phyloP scores from a whole-genome alignment of 2,329 filamentous ascomycete genomes.

The Tricladium varicosporioides region DNA sequence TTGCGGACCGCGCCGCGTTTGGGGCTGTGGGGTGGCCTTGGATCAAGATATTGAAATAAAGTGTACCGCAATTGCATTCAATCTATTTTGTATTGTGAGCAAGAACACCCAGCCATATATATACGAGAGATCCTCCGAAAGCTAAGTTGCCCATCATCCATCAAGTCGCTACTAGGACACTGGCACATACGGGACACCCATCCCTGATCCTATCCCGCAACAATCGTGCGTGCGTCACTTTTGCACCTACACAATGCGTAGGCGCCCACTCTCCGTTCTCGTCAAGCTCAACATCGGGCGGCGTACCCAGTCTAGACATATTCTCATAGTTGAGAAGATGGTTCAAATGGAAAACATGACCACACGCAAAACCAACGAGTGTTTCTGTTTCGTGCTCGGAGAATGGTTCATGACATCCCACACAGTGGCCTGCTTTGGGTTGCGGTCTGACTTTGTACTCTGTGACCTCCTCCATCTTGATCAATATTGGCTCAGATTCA shows the following conservation, averaged over 20 bases:
- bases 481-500: slow-evolving; percentile 5
- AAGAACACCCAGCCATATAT: background rate
- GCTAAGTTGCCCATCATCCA: background rate
- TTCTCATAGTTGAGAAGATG: slow-evolving; percentile 58
- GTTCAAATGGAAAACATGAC: slow-evolving; percentile 75
- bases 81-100: background rate
- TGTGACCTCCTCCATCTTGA: slow-evolving; percentile 12
- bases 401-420: slow-evolving; percentile 55
- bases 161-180: background rate
- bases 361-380: slow-evolving; percentile 76
- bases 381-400: slow-evolving; percentile 65
- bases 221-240: slow-evolving; percentile 82
- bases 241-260: slow-evolving; percentile 72
- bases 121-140: background rate
- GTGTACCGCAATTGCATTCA: background rate
- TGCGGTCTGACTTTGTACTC: slow-evolving; percentile 8
- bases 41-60: too few relatives aligned
- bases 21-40: too few relatives aligned
- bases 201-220: slow-evolving; percentile 67
- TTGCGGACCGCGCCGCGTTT: too few relatives aligned
- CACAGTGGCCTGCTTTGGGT: slow-evolving; percentile 55
- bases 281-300: slow-evolving; percentile 41
- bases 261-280: slow-evolving; percentile 41
- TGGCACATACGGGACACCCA: slow-evolving; percentile 60
- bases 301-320: slow-evolving; percentile 38